Evolutionary conservation across 768 basidiomycete genomes (phyloP), one percentile per base, ranked within the genome.

Genomic region (Panellus pusillus): DNA sequence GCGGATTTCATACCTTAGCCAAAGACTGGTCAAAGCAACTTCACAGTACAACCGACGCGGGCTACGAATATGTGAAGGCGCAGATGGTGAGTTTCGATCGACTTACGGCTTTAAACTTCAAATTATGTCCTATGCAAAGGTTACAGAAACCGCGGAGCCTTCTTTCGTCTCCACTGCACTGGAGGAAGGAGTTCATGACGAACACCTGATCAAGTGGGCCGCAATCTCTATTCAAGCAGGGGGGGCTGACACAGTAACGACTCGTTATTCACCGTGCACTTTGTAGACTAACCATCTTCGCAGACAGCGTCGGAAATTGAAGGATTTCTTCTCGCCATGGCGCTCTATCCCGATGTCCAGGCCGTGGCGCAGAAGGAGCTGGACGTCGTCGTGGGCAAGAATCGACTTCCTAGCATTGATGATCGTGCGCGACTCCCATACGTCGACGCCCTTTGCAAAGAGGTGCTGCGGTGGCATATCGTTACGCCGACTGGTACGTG

Each of bases 361-460:
- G 39, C 18, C 7, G 31, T 60, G 15, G 69, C 71, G 4, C 73
- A 74, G 37, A 60, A 68, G 24, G 70, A 74, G 52, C 37, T 75
- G 12, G 73, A 74, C 49, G 55, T 45, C 2, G 58, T 72, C 5
- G 12, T 74, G 11, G 72, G 70, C 36, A 58, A 60, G 17, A 66
- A 58, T 19, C 42, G 64, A n/a, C 57, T 68, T 17, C 65, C 67
- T 1, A 52, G 38, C 24, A 27, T 64, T 18, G 39, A 32, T 8
- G 65, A 66, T 19, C 31, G 53, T 20, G 42, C 18, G 14, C 11
- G 31, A 17, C 47, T 66, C 2, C 58, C 60, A 8, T 66, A 63
- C 40, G 44, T 65, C 18, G 47, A 55, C 6, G 60, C 57, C 2
- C 28, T 65, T 13, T 51, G 61, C 31, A 65, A 58, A 35, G 65